These are phyloP conservation scores for Haematococcus sp. DNA, from an alignment of 139 green algal genomes.

Conservation along the genomic window DNA sequence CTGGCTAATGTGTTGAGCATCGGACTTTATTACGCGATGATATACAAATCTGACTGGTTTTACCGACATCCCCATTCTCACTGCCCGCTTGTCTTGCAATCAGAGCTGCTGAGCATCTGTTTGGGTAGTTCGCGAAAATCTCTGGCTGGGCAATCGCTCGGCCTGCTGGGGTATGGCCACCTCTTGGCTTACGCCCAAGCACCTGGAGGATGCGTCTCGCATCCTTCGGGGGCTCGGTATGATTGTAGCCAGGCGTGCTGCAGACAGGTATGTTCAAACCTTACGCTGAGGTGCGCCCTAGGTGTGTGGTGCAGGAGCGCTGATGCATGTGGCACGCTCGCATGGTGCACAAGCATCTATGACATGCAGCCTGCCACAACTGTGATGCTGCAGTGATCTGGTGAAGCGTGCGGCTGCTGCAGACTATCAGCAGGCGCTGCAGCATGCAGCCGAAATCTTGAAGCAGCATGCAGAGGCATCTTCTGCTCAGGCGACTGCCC, in stretches of 20 bases:
- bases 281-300: too few species aligned
- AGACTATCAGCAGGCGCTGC: slow-evolving; percentile 21
- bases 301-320: too few species aligned
- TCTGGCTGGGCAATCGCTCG: too few species aligned
- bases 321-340: too few species aligned
- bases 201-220: slow-evolving; percentile 58
- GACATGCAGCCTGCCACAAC: not conserved
- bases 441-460: slow-evolving; percentile 20
- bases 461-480: slow-evolving; percentile 12
- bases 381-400: slow-evolving; percentile 12
- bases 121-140: too few species aligned
- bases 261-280: slow-evolving; percentile 39
- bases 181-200: slow-evolving; percentile 50
- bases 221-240: slow-evolving; percentile 55
- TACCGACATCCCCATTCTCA: too few species aligned
- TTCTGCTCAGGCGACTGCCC: not conserved
- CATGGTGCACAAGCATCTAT: not conserved
- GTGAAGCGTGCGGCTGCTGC: slow-evolving; percentile 12
- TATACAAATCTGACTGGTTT: too few species aligned
- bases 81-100: too few species aligned
- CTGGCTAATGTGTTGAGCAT: too few species aligned
- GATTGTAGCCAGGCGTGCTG: slow-evolving; percentile 50
- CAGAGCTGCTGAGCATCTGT: too few species aligned
- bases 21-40: too few species aligned
- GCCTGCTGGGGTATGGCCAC: too few species aligned